Percentiles rank a stretch among this genome's conserved stretches.
These are phyloP conservation scores for Thalassiosira ordinaria DNA, from an alignment of 352 stramenopile species.

Conservation along the genomic window DNA sequence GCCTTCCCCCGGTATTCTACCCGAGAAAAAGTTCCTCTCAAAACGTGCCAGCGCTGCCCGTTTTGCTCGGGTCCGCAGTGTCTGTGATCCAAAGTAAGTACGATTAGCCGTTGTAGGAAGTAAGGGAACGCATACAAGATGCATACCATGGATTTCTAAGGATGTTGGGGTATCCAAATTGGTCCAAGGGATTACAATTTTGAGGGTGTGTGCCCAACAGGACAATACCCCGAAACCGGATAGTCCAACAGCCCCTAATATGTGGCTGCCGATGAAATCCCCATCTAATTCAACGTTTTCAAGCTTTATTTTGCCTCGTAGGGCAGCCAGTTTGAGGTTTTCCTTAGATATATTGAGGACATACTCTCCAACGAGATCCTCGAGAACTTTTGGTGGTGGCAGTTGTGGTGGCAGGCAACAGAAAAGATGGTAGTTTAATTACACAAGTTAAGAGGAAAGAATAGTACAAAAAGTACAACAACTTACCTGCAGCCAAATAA, in stretches of 20 bases:
- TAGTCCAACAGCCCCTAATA: slow-evolving; percentile 77
- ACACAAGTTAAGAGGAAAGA: neutral
- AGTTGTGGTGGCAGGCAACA: neutral
- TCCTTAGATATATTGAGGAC: slow-evolving; percentile 84
- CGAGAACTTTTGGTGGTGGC: slow-evolving; percentile 42
- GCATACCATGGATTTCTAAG: slow-evolving; percentile 76
- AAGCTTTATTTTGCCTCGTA: slow-evolving; percentile 81
- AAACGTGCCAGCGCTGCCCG: slow-evolving; percentile 74
- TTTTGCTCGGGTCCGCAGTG: slow-evolving; percentile 75
- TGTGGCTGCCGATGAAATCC: slow-evolving; percentile 78
- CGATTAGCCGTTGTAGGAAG: slow-evolving; percentile 73
- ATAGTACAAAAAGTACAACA: neutral
- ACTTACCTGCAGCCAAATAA: slow-evolving; percentile 21
- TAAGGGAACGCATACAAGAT: slow-evolving; percentile 83
- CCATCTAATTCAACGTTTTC: slow-evolving; percentile 85
- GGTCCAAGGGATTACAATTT: slow-evolving; percentile 73
- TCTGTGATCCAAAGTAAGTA: slow-evolving; percentile 70
- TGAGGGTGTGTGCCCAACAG: slow-evolving; percentile 69
- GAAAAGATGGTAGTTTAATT: neutral
- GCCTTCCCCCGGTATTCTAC: slow-evolving; percentile 73
- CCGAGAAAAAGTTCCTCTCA: slow-evolving; percentile 81
- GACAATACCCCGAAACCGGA: slow-evolving; percentile 80
- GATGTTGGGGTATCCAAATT: slow-evolving; percentile 75
- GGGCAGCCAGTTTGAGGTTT: slow-evolving; percentile 77
- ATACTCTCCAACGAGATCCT: slow-evolving; percentile 85